phyloP scores from a whole-genome alignment of 176 grass and related monocot genomes.

The Pontederia crassipes region DNA sequence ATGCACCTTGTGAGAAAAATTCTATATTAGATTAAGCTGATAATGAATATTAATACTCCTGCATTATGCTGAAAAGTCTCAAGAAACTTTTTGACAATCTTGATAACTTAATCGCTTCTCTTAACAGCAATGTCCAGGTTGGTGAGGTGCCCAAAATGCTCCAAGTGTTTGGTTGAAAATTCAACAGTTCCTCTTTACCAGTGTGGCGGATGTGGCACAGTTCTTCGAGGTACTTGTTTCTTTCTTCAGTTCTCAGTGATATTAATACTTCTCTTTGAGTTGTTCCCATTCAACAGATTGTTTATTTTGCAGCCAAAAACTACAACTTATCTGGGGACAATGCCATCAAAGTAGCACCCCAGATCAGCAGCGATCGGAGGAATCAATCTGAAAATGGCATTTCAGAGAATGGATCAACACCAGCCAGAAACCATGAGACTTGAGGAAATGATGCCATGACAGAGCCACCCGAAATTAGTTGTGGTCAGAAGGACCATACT shows the following conservation, averaged over 20 bases:
- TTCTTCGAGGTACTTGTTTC: slow-evolving; percentile 60
- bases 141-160: slow-evolving; percentile 79
- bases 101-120: too few species aligned
- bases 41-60: too few species aligned
- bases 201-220: slow-evolving; percentile 49
- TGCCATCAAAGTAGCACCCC: not conserved
- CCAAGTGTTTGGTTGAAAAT: slow-evolving; percentile 77
- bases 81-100: too few species aligned
- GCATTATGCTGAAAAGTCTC: too few species aligned
- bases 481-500: not conserved
- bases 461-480: not conserved
- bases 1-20: too few species aligned
- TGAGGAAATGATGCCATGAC: not conserved
- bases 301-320: slow-evolving; percentile 41
- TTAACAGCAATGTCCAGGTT: slow-evolving; percentile 29
- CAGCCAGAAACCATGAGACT: slow-evolving; percentile 7
- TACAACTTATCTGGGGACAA: not conserved
- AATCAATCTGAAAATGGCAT: slow-evolving; percentile 16
- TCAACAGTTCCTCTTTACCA: slow-evolving; percentile 60
- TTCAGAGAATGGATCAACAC: slow-evolving; percentile 14
- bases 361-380: not conserved
- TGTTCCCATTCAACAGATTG: slow-evolving; percentile 5
- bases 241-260: too few species aligned
- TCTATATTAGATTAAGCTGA: too few species aligned
- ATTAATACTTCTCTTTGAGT: not conserved